phyloP scores from a whole-genome alignment of 2,329 filamentous ascomycete species.

The Geoglossum cookeanum region DNA sequence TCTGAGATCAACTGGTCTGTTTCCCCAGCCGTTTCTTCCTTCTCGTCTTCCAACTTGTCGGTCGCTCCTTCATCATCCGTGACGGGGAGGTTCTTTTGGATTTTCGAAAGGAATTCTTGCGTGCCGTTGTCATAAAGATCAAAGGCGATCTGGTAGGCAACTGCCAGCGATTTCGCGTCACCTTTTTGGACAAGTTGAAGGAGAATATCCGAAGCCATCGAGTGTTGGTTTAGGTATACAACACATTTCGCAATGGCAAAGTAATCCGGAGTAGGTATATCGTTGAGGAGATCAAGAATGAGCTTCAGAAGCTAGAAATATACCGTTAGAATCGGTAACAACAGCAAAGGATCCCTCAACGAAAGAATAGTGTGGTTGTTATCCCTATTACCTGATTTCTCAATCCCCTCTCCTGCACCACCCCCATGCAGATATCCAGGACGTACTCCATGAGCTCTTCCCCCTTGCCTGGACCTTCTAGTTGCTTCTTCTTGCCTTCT shows the following conservation, averaged over 20 bases:
- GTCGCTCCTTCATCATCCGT: slow-evolving; percentile 19
- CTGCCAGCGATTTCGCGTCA: slow-evolving; percentile 58
- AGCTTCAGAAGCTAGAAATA: slow-evolving; percentile 59
- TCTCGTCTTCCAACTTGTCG: slow-evolving; percentile 27
- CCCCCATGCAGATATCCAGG: slow-evolving; percentile 88
- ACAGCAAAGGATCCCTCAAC: slow-evolving; percentile 5
- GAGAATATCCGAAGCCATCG: slow-evolving; percentile 75
- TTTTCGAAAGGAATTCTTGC: slow-evolving; percentile 84
- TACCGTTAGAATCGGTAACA: slow-evolving; percentile 4
- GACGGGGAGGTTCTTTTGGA: slow-evolving; percentile 59
- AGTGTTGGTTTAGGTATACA: slow-evolving; percentile 83
- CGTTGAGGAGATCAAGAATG: slow-evolving; percentile 86
- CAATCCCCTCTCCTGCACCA: slow-evolving; percentile 82
- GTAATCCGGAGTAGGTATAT: slow-evolving; percentile 83
- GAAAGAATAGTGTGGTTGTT: neutral
- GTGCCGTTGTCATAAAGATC: slow-evolving; percentile 97
- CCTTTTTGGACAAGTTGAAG: slow-evolving; percentile 62
- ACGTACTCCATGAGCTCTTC: slow-evolving; percentile 97
- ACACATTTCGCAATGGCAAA: slow-evolving; percentile 97
- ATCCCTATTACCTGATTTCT: slow-evolving; percentile 40
- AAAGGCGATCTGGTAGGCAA: slow-evolving; percentile 94
- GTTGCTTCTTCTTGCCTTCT: slow-evolving; percentile 39
- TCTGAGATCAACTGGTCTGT: slow-evolving; percentile 35
- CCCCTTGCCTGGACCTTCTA: slow-evolving; percentile 38
- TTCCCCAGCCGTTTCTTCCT: slow-evolving; percentile 32